Evolutionary conservation across 1,284 basidiomycete species (phyloP).

Genomic region (Pisolithus thermaeus): DNA sequence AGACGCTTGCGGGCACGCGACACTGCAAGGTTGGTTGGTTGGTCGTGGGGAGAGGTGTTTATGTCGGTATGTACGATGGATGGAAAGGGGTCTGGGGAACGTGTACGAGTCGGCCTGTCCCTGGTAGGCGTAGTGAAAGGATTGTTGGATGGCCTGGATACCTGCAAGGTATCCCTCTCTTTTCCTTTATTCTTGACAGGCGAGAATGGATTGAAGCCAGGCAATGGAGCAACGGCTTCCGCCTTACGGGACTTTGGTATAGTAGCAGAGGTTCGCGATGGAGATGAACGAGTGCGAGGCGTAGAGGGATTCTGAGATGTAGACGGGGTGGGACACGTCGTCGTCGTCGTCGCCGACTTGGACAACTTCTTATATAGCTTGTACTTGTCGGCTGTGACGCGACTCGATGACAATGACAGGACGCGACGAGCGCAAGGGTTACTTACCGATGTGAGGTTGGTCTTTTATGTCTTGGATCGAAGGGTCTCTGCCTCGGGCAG

Average conservation of each 20-base stretch:
- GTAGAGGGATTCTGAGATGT: conserved; percentile 22
- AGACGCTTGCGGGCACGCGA: conserved; percentile 71
- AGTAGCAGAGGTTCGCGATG: conserved; percentile 29
- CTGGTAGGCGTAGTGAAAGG: conserved; percentile 53
- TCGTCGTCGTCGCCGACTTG: conserved; percentile 35
- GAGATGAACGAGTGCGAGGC: conserved; percentile 26
- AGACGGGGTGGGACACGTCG: conserved; percentile 2
- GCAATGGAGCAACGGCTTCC: conserved; percentile 43
- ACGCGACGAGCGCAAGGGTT: conserved; percentile 6
- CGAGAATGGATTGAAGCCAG: conserved; percentile 70
- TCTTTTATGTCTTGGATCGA: conserved; percentile 75
- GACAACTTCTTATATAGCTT: conserved; percentile 75
- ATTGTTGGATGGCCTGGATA: conserved; percentile 27
- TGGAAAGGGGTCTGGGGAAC: conserved; percentile 31
- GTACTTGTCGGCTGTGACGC: conserved; percentile 67
- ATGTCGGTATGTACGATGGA: conserved; percentile 25
- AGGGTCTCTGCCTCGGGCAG: conserved; percentile 55
- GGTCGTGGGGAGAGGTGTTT: conserved; percentile 20
- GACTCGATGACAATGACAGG: conserved; percentile 9
- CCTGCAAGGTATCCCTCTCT: conserved; percentile 15
- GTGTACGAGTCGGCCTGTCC: conserved; percentile 26
- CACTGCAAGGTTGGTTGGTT: conserved; percentile 38
- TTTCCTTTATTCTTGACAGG: conserved; percentile 56
- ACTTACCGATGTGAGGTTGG: conserved; percentile 65
- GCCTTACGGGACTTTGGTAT: conserved; percentile 44